phyloP scores from a whole-genome alignment of 371 early-diverging fungal species.

The Sporodiniella umbellata region DNA sequence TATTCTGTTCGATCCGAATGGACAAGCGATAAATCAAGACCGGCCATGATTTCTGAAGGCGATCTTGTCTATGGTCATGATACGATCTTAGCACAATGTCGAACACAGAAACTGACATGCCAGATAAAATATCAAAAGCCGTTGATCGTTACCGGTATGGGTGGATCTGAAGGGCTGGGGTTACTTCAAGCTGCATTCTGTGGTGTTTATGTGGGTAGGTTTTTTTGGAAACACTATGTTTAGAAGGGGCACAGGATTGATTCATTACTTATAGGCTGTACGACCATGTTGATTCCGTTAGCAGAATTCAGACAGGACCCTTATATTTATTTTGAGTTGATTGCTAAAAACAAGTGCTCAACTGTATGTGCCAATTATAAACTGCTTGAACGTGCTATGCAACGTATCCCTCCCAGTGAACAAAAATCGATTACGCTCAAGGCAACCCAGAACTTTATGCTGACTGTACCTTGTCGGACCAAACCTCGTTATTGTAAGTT shows the following conservation, averaged over 20 bases:
- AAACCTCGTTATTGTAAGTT: conserved; percentile 49
- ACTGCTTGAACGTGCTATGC: conserved; percentile 71
- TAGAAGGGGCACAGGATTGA: no score
- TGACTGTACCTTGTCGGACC: conserved; percentile 70
- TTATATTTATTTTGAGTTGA: conserved; percentile 57
- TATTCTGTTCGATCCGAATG: conserved; percentile 37
- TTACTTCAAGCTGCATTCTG: conserved; percentile 64
- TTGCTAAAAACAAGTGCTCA: conserved; percentile 53
- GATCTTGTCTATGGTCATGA: conserved; percentile 62
- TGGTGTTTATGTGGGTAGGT: conserved; percentile 68
- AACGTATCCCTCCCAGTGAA: conserved; percentile 24
- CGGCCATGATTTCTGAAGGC: conserved; percentile 52
- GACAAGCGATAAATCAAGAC: conserved; percentile 20
- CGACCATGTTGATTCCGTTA: conserved; percentile 55
- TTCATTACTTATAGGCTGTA: conserved; percentile 39
- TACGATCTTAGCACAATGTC: conserved; percentile 66
- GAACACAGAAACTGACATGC: conserved; percentile 72
- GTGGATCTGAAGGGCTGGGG: conserved; percentile 70
- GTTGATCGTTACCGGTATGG: conserved; percentile 56
- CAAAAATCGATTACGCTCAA: conserved; percentile 51
- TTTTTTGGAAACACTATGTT: no score
- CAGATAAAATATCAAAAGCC: conserved; percentile 62
- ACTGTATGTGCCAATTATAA: conserved; percentile 64
- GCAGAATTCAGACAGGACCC: conserved; percentile 40
- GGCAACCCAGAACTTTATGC: conserved; percentile 61